phyloP scores from a whole-genome alignment of 805 yeast genomes.

The Saccharomycopsis lassenensis region DNA sequence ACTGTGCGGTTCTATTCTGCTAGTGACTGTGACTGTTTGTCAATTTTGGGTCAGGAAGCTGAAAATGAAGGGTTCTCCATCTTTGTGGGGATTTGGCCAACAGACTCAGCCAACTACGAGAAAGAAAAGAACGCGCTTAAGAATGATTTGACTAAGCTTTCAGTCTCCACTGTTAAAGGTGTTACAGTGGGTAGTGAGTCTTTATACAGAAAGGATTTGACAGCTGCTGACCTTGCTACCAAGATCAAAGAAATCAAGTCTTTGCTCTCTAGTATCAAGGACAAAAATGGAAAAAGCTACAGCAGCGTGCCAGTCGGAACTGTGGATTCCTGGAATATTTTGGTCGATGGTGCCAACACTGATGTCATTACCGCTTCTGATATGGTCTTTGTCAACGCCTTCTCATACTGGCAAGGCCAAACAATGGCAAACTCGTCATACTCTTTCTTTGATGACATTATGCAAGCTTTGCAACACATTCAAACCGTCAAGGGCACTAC shows the following conservation, averaged over 20 bases:
- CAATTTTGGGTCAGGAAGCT: conserved; percentile 78
- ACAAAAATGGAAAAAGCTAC: conserved; percentile 74
- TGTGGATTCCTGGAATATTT: conserved; percentile 91
- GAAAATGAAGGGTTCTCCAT: conserved; percentile 65
- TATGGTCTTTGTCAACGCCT: conserved; percentile 84
- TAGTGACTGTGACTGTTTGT: conserved; percentile 87
- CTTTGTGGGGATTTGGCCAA: conserved; percentile 91
- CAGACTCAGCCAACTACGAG: conserved; percentile 63
- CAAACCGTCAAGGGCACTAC: conserved; percentile 82
- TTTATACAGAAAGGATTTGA: conserved; percentile 78
- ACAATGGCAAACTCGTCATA: conserved; percentile 69
- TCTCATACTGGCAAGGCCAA: conserved; percentile 99
- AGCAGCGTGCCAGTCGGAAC: conserved; percentile 71
- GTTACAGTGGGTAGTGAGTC: conserved; percentile 94
- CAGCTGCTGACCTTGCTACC: conserved; percentile 62
- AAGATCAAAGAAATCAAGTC: conserved; percentile 53
- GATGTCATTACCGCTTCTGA: conserved; percentile 76
- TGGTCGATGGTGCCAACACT: conserved; percentile 65
- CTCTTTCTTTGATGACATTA: conserved; percentile 92
- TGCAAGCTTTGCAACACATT: conserved; percentile 89
- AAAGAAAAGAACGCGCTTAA: conserved; percentile 67
- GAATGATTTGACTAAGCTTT: conserved; percentile 60
- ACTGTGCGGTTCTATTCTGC: conserved; percentile 82
- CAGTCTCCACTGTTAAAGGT: conserved; percentile 57
- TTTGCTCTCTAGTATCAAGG: conserved; percentile 50